Evolutionary conservation across 345 rosid genomes (phyloP), one percentile per base, ranked within the genome.

Genomic region (Euclidium syriacum): DNA sequence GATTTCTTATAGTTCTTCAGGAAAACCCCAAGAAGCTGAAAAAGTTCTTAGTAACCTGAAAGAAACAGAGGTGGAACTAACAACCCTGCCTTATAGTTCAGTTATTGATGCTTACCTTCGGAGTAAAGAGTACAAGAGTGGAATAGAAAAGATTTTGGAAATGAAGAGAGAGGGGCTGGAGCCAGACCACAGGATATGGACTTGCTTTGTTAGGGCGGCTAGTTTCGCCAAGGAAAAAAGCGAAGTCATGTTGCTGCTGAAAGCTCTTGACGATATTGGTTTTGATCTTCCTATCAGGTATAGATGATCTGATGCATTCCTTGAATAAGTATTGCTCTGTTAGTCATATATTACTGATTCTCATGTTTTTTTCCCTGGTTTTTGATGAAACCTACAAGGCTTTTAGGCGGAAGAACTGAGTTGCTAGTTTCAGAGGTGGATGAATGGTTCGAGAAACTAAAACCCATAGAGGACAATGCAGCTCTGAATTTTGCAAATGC

Each of bases 111-210:
- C 96, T 39, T 92, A 92, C 77, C 84, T 85, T 23, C 81, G 72
- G 72, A 83, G 79, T 67, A 82, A 81, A 51, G 94, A 92, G 74
- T 84, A 84, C 63, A 62, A 58, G 29, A 52, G 75, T 56, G 98
- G 86, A 65, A 85, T 87, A 70, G 80, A 85, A 72, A 92, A 80
- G 79, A 79, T 92, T 16, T 47, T 58, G 73, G 81, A 84, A 66
- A 85, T 92, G 98, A 78, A 79, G 78, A 70, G 55, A 65, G 97
- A 83, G 49, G 95, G 91, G 11, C 36, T 87, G 57, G 88, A 85
- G 67, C 83, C 89, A 55, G 97, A 92, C 76, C 91, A 87, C 73
- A 81, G 87, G 71, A 80, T 89, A 76, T 89, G 98, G 98, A 89
- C 98, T 39, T 87, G 94, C 84, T 92, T 92, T 73, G 65, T 87